Percentiles rank a stretch among this genome's conserved stretches.
Conservation (phyloP, 495 filamentous ascomycete genomes). For the Penicilliopsis zonata region DNA sequence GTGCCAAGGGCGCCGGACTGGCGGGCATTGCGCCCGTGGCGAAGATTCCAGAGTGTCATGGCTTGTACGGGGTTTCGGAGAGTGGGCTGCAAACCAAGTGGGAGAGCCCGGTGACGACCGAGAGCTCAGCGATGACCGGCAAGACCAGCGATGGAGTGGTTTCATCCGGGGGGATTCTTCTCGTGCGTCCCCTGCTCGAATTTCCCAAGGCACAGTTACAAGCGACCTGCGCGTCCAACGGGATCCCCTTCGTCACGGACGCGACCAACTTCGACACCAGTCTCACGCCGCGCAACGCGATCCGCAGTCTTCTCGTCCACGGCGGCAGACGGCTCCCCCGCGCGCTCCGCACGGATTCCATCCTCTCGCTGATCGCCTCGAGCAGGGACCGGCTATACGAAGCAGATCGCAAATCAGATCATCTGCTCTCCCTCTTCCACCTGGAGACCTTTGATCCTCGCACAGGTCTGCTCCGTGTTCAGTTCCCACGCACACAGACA, state of each 20-base stretch:
- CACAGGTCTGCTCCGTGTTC: constrained; percentile 26
- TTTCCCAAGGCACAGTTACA: constrained; percentile 63
- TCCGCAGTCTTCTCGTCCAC: constrained; percentile 58
- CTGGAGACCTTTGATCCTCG: constrained; percentile 24
- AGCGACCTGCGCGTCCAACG: constrained; percentile 54
- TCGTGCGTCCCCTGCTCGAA: constrained; percentile 64
- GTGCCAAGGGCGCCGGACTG: constrained; percentile 52
- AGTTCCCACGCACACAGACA: constrained; percentile 16
- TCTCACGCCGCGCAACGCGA: constrained; percentile 66
- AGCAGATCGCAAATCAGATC: constrained; percentile 21
- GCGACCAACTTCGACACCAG: constrained; percentile 72
- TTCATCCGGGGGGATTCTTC: constrained; percentile 55
- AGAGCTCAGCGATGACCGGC: not conserved
- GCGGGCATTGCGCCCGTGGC: constrained; percentile 50
- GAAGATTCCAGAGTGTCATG: constrained; percentile 73
- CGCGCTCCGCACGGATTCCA: constrained; percentile 53
- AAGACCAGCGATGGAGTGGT: constrained; percentile 12
- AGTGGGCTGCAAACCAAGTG: no score
- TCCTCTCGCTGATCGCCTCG: constrained; percentile 41
- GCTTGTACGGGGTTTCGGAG: constrained; percentile 54
- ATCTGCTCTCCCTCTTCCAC: constrained; percentile 20
- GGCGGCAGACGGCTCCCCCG: constrained; percentile 46
- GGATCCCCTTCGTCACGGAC: constrained; percentile 70
- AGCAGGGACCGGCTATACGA: constrained; percentile 16
- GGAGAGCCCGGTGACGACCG: constrained; percentile 10